Conservation (phyloP, 257 asterid genomes). For the Solanum piurae region DNA sequence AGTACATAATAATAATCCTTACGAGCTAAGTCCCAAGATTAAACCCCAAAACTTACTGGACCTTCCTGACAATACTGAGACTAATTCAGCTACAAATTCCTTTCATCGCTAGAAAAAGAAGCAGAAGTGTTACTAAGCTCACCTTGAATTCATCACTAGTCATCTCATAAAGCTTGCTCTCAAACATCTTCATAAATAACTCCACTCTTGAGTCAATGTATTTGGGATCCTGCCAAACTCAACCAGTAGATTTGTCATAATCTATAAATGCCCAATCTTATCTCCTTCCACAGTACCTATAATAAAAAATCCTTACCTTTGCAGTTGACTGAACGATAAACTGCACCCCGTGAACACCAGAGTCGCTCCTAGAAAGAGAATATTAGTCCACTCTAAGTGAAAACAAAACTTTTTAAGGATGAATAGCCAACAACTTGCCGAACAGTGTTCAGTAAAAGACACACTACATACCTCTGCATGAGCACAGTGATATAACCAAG, state of each 20-base stretch:
- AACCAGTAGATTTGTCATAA: slow-evolving; percentile 2
- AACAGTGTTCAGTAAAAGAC: neutral
- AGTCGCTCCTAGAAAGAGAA: slow-evolving; percentile 53
- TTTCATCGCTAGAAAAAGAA: neutral
- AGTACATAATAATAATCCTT: neutral
- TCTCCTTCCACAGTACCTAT: neutral
- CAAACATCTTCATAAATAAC: slow-evolving; percentile 76
- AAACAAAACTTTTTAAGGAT: neutral
- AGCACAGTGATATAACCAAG: slow-evolving; percentile 94
- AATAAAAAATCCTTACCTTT: slow-evolving; percentile 36
- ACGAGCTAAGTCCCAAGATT: neutral
- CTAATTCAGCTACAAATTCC: neutral
- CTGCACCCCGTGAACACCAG: slow-evolving; percentile 87
- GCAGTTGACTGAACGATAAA: slow-evolving; percentile 83
- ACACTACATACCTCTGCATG: slow-evolving; percentile 58
- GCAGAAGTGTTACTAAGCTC: slow-evolving; percentile 5
- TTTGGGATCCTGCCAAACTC: slow-evolving; percentile 72
- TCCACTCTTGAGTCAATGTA: slow-evolving; percentile 80
- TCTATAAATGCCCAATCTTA: neutral
- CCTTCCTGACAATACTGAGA: neutral
- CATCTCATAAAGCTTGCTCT: slow-evolving; percentile 76
- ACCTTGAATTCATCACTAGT: slow-evolving; percentile 80
- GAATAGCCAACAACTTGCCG: neutral
- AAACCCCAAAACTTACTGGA: neutral
- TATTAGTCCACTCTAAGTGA: neutral